A percentile compares a stretch with the other conserved stretches of the same genome.
Conservation (phyloP, 1,284 basidiomycete genomes). For the Microbotryomycetes sp. region DNA sequence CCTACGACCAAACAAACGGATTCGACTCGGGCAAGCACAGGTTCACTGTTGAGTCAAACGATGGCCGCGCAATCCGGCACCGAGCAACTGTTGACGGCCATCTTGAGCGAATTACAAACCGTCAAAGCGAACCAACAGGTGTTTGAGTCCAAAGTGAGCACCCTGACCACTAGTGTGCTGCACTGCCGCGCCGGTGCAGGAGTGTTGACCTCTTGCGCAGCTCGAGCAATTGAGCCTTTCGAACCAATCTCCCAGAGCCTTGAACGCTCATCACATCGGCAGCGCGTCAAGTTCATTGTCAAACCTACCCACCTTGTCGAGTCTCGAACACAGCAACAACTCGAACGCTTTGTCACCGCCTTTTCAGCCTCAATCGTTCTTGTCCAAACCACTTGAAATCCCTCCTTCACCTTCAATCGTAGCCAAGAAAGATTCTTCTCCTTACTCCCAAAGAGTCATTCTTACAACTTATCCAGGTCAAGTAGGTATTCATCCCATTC, state of each 20-base stretch:
- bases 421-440: conserved; percentile 40
- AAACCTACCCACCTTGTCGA: conserved; percentile 5
- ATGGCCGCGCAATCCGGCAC: conserved; percentile 2
- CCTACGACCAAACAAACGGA: too few relatives aligned
- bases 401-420: conserved; percentile 24
- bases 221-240: conserved; percentile 24
- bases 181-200: not conserved
- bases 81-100: conserved; percentile 28
- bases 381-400: conserved; percentile 10
- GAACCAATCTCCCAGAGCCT: conserved; percentile 13
- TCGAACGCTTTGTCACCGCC: conserved; percentile 6
- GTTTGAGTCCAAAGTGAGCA: conserved; percentile 31
- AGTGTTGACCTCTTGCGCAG: conserved; percentile 6
- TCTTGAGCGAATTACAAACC: conserved; percentile 34
- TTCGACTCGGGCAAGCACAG: too few relatives aligned
- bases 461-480: conserved; percentile 72
- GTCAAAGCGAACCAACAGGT: conserved; percentile 32
- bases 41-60: not conserved
- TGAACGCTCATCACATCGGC: conserved; percentile 4
- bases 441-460: conserved; percentile 70
- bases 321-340: not conserved
- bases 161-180: not conserved
- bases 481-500: conserved; percentile 66
- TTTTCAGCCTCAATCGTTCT: conserved; percentile 14
- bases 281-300: not conserved